phyloP scores from a whole-genome alignment of 1,284 basidiomycete species.

The Cryptococcus floricola region DNA sequence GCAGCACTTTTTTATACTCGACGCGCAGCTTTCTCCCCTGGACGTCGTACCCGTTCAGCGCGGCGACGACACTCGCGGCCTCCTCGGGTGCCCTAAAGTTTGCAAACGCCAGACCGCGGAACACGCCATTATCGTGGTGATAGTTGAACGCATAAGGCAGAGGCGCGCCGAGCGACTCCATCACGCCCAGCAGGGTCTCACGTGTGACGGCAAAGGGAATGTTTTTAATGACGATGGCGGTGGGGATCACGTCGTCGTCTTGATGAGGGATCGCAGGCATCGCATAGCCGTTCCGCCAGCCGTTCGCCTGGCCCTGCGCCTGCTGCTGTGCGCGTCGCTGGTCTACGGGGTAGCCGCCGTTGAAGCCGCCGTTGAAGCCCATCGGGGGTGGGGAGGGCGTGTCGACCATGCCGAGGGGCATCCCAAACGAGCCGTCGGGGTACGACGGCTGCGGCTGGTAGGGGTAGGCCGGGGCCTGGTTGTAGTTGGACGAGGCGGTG shows the following conservation, averaged over 20 bases:
- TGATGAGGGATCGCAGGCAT: slow-evolving; percentile 15
- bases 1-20: slow-evolving; percentile 98
- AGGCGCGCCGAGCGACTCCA: slow-evolving; percentile 90
- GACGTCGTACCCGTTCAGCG: slow-evolving; percentile 75
- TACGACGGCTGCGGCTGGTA: slow-evolving; percentile 7
- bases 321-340: background rate
- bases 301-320: slow-evolving; percentile 2
- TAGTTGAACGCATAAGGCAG: slow-evolving; percentile 99
- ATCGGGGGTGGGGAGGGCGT: slow-evolving; percentile 39
- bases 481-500: slow-evolving; percentile 20
- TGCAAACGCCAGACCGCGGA: slow-evolving; percentile 96
- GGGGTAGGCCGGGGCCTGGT: slow-evolving; percentile 14
- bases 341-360: background rate
- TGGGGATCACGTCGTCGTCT: slow-evolving; percentile 90
- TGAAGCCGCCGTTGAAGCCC: slow-evolving; percentile 11
- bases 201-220: slow-evolving; percentile 97
- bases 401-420: slow-evolving; percentile 24
- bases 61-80: slow-evolving; percentile 91
- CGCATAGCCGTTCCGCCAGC: slow-evolving; percentile 25
- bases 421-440: slow-evolving; percentile 12
- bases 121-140: slow-evolving; percentile 91
- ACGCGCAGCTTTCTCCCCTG: slow-evolving; percentile 97
- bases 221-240: slow-evolving; percentile 99
- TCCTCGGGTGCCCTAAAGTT: slow-evolving; percentile 91
- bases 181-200: slow-evolving; percentile 92